Evolutionary conservation across 1,139 yeast species (phyloP).

Genomic region (Magnusiomyces clavatus): DNA sequence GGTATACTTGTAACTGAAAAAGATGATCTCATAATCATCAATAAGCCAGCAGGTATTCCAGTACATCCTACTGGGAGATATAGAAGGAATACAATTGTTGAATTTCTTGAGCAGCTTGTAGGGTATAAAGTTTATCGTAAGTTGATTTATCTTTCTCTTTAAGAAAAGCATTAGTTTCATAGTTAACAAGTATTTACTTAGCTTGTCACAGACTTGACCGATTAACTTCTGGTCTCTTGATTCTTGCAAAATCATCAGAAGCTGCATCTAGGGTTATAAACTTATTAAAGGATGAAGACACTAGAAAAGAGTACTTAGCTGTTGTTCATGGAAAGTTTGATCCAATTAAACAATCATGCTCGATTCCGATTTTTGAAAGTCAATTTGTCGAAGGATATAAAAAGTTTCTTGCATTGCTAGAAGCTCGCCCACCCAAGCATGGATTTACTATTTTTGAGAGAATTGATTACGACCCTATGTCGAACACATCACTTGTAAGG

Average conservation of each 20-base stretch:
- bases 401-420: constrained; percentile 1
- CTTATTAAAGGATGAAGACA: constrained; percentile 37
- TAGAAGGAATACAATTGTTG: constrained; percentile 10
- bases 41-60: constrained; percentile 14
- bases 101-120: constrained; percentile 15
- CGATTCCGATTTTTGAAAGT: constrained; percentile 11
- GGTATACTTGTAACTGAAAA: constrained; percentile 4
- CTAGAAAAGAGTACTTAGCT: constrained; percentile 50
- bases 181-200: neutral
- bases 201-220: constrained; percentile 61
- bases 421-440: constrained; percentile 17
- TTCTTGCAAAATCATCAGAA: constrained; percentile 45
- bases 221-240: constrained; percentile 64
- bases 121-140: constrained; percentile 19
- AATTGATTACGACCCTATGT: constrained; percentile 34
- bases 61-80: constrained; percentile 15
- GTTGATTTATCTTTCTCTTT: neutral
- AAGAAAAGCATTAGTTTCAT: neutral
- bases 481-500: constrained; percentile 43
- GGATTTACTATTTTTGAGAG: constrained; percentile 40
- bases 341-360: constrained; percentile 3
- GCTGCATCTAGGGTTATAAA: constrained; percentile 41
- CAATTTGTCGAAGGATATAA: constrained; percentile 8
- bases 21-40: constrained; percentile 6
- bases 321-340: constrained; percentile 50